phyloP scores from a whole-genome alignment of 1,284 basidiomycete genomes.

The Moesziomyces sp. region DNA sequence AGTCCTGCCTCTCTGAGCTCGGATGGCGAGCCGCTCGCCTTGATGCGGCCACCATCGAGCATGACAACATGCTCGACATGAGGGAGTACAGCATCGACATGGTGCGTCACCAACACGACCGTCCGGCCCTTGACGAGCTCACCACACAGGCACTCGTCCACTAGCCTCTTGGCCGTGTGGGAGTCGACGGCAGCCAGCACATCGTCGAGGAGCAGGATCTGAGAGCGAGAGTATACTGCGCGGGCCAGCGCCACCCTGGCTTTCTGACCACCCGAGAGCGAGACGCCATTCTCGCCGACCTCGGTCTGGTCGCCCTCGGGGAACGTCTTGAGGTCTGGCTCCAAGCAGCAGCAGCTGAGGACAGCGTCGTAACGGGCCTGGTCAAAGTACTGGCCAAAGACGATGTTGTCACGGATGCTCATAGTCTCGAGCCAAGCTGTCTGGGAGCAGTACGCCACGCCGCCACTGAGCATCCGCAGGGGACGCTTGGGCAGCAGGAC shows the following conservation, averaged over 20 bases:
- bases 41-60: slow-evolving; percentile 47
- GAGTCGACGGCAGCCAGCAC: slow-evolving; percentile 74
- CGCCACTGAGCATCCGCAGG: slow-evolving; percentile 15
- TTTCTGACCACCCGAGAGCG: slow-evolving; percentile 60
- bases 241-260: slow-evolving; percentile 59
- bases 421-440: slow-evolving; percentile 54
- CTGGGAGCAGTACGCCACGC: slow-evolving; percentile 57
- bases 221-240: slow-evolving; percentile 57
- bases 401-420: slow-evolving; percentile 58
- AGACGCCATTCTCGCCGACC: slow-evolving; percentile 57
- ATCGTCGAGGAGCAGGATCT: slow-evolving; percentile 61
- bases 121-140: slow-evolving; percentile 72
- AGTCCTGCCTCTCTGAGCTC: slow-evolving; percentile 69
- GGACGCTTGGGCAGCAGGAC: slow-evolving; percentile 30
- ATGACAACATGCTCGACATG: slow-evolving; percentile 40
- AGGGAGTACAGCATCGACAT: slow-evolving; percentile 47
- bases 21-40: slow-evolving; percentile 69
- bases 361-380: slow-evolving; percentile 49
- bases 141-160: slow-evolving; percentile 43
- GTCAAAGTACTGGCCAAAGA: slow-evolving; percentile 52
- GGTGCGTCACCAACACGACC: slow-evolving; percentile 80
- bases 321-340: slow-evolving; percentile 48
- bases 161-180: slow-evolving; percentile 71
- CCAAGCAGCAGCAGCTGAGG: slow-evolving; percentile 54
- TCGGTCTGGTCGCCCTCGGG: slow-evolving; percentile 58